A percentile compares a stretch with the other conserved stretches of the same genome.
Evolutionary conservation across 163 green algal genomes (phyloP).

Genomic region (Scenedesmus sp.): DNA sequence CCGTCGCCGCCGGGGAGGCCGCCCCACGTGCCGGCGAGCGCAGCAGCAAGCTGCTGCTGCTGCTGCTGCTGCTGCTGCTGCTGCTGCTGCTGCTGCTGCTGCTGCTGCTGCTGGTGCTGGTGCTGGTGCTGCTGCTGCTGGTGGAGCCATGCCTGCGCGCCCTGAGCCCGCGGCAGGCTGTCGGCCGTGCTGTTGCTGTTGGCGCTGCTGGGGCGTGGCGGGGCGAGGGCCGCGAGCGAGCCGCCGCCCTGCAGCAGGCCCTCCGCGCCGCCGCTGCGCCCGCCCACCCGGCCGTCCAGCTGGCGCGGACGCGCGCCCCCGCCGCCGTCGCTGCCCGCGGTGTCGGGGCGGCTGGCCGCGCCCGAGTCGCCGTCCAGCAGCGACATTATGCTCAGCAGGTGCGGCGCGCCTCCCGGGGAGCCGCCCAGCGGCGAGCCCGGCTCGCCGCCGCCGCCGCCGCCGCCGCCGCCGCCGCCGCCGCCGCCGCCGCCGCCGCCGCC

Average conservation of each 20-base stretch:
- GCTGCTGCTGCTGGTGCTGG: neutral
- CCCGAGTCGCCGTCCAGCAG: constrained; percentile 37
- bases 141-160: too few species aligned
- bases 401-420: neutral
- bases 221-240: too few species aligned
- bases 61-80: constrained; percentile 31
- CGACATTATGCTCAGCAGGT: constrained; percentile 44
- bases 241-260: too few species aligned
- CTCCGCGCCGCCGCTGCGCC: too few species aligned
- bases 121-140: neutral
- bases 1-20: too few species aligned
- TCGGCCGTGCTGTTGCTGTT: too few species aligned
- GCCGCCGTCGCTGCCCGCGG: neutral
- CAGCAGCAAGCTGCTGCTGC: neutral
- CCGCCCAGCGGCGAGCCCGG: neutral
- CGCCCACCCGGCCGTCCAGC: too few species aligned
- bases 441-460: neutral
- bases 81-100: neutral
- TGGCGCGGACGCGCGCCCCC: too few species aligned
- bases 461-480: neutral
- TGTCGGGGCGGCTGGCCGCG: neutral
- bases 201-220: too few species aligned
- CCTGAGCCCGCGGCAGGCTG: too few species aligned
- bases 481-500: neutral
- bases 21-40: too few species aligned